A percentile compares a stretch with the other conserved stretches of the same genome.
phyloP scores from a whole-genome alignment of 495 filamentous ascomycete genomes.

The Polyplosphaeria fusca region DNA sequence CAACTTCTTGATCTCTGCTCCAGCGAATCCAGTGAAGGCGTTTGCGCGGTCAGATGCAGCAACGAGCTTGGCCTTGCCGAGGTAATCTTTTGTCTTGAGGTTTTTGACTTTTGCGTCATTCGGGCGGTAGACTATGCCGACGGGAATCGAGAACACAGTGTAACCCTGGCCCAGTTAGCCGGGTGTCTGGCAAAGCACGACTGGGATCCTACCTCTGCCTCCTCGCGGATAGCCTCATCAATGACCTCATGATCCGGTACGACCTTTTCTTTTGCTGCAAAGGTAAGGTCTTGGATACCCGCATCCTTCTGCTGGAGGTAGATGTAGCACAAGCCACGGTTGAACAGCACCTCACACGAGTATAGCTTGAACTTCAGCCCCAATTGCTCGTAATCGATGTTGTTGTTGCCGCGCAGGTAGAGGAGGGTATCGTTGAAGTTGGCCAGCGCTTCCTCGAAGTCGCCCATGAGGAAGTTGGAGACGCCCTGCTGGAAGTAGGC shows the following conservation, averaged over 20 bases:
- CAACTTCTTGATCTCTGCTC: constrained; percentile 68
- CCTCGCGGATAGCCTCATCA: constrained; percentile 89
- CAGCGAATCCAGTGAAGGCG: constrained; percentile 72
- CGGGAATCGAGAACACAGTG: constrained; percentile 97
- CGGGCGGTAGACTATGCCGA: constrained; percentile 90
- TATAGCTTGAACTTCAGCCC: constrained; percentile 94
- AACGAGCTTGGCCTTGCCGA: constrained; percentile 90
- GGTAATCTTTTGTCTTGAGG: constrained; percentile 92
- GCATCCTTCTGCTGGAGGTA: constrained; percentile 87
- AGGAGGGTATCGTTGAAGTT: constrained; percentile 99
- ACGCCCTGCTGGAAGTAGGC: constrained; percentile 99
- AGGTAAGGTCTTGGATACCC: constrained; percentile 87
- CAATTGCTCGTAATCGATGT: constrained; percentile 97
- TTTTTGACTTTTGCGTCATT: constrained; percentile 99
- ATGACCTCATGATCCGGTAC: constrained; percentile 96
- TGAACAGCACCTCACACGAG: constrained; percentile 98
- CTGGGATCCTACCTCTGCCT: constrained; percentile 68
- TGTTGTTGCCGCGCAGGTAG: constrained; percentile 91
- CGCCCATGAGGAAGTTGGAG: constrained; percentile 94
- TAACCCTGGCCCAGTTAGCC: constrained; percentile 64
- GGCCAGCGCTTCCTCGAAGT: constrained; percentile 94
- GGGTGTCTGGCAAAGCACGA: background rate
- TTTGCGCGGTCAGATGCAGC: constrained; percentile 80
- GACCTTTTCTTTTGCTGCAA: constrained; percentile 92
- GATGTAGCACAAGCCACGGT: constrained; percentile 95